Conservation (phyloP, 2,329 filamentous ascomycete genomes). For the Neofusicoccum kwambonambiense region DNA sequence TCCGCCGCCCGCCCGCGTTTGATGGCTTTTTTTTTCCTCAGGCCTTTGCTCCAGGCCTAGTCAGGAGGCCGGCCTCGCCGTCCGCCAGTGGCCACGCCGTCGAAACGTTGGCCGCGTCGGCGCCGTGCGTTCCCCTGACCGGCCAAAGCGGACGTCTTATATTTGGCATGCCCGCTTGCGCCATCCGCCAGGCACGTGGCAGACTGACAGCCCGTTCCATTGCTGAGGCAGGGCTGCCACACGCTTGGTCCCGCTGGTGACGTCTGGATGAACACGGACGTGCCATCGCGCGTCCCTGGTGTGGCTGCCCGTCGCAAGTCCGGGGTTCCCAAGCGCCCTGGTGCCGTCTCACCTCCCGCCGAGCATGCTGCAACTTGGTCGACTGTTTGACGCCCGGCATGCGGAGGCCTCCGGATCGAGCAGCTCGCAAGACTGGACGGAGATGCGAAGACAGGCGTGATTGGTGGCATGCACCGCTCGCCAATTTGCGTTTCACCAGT, state of each 20-base stretch:
- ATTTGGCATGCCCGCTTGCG: not conserved
- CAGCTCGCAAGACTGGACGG: not conserved
- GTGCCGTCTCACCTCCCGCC: too few relatives aligned
- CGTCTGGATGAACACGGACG: not conserved
- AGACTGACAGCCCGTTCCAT: not conserved
- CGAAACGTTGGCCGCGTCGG: constrained; percentile 7
- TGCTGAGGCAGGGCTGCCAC: not conserved
- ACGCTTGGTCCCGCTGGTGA: not conserved
- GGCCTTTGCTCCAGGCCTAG: too few relatives aligned
- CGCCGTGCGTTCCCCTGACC: not conserved
- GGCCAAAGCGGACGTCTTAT: not conserved
- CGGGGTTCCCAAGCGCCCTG: too few relatives aligned
- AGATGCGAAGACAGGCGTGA: not conserved
- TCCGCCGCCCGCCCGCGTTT: not conserved
- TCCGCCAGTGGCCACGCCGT: not conserved
- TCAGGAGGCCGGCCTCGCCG: not conserved
- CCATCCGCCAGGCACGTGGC: not conserved
- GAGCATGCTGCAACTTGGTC: too few relatives aligned
- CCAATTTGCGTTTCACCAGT: not conserved
- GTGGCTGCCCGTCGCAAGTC: too few relatives aligned
- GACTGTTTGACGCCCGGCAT: not conserved
- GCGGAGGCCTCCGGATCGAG: not conserved
- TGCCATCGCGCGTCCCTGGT: too few relatives aligned
- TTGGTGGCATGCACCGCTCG: not conserved
- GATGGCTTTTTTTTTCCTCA: not conserved